phyloP scores from a whole-genome alignment of 2,329 filamentous ascomycete species.

The Epichloe elymi region DNA sequence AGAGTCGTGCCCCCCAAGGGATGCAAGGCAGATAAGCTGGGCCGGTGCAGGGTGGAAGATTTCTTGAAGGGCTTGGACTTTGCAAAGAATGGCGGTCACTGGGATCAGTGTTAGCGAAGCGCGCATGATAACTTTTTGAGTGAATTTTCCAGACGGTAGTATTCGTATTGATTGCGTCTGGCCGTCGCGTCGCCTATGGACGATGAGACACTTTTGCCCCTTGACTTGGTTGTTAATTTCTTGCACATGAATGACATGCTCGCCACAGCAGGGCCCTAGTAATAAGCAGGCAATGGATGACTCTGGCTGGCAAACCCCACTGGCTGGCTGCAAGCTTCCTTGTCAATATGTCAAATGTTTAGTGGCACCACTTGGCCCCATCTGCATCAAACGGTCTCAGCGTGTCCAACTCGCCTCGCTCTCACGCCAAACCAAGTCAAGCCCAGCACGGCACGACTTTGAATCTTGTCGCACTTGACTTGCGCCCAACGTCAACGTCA shows the following conservation, averaged over 20 bases:
- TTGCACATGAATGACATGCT: too few relatives aligned
- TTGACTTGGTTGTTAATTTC: too few relatives aligned
- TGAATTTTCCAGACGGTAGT: background rate
- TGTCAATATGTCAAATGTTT: too few relatives aligned
- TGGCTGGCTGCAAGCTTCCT: too few relatives aligned
- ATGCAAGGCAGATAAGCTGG: constrained; percentile 57
- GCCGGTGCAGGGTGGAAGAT: constrained; percentile 53
- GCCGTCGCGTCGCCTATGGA: too few relatives aligned
- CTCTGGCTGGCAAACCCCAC: background rate
- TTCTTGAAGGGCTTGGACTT: constrained; percentile 70
- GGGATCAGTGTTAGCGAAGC: constrained; percentile 45
- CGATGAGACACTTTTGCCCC: too few relatives aligned
- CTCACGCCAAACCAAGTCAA: too few relatives aligned
- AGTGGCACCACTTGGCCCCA: too few relatives aligned
- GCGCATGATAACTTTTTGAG: background rate
- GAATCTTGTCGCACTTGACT: too few relatives aligned
- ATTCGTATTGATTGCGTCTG: too few relatives aligned
- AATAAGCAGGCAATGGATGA: too few relatives aligned
- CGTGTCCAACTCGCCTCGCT: background rate
- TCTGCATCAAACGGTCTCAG: background rate
- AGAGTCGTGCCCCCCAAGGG: constrained; percentile 59
- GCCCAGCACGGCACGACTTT: background rate
- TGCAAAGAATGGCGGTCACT: constrained; percentile 57
- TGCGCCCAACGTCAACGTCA: background rate
- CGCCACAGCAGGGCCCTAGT: too few relatives aligned